Conservation (phyloP, 305 asterid species). For the Fraxinus floribunda region DNA sequence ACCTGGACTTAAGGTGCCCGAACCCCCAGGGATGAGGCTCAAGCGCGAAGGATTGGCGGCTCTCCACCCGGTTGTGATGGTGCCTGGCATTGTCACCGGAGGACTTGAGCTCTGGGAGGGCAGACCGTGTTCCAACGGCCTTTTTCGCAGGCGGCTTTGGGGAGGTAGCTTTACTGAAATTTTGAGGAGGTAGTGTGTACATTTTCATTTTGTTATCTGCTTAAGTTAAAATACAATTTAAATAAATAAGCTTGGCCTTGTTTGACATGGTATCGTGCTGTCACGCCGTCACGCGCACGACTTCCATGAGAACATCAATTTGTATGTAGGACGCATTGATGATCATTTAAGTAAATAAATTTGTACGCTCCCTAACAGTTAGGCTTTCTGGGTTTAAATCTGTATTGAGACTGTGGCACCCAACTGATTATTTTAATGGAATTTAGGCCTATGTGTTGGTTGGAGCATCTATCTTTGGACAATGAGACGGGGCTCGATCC, state of each 20-base stretch:
- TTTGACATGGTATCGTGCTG: neutral
- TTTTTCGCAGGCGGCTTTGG: slow-evolving; percentile 81
- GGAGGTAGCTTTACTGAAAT: slow-evolving; percentile 74
- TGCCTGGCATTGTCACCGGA: slow-evolving; percentile 91
- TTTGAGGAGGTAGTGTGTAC: slow-evolving; percentile 55
- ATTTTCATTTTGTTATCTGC: neutral
- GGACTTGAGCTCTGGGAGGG: slow-evolving; percentile 98
- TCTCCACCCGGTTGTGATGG: slow-evolving; percentile 70
- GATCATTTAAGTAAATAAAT: neutral
- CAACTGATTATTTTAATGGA: slow-evolving; percentile 16
- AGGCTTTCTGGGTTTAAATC: neutral
- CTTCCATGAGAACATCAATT: neutral
- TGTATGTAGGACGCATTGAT: neutral
- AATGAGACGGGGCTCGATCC: slow-evolving; percentile 89
- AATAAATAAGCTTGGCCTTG: neutral
- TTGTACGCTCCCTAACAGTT: neutral
- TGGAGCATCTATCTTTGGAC: slow-evolving; percentile 55
- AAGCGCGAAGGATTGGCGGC: slow-evolving; percentile 56
- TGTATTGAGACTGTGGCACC: neutral
- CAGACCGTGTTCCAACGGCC: slow-evolving; percentile 74
- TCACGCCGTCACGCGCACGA: neutral
- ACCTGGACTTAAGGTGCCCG: slow-evolving; percentile 48
- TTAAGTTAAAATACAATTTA: neutral
- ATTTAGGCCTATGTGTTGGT: slow-evolving; percentile 84
- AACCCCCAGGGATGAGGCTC: slow-evolving; percentile 64